Evolutionary conservation across 495 filamentous ascomycete species (phyloP).

Genomic region (Daldinia loculata): DNA sequence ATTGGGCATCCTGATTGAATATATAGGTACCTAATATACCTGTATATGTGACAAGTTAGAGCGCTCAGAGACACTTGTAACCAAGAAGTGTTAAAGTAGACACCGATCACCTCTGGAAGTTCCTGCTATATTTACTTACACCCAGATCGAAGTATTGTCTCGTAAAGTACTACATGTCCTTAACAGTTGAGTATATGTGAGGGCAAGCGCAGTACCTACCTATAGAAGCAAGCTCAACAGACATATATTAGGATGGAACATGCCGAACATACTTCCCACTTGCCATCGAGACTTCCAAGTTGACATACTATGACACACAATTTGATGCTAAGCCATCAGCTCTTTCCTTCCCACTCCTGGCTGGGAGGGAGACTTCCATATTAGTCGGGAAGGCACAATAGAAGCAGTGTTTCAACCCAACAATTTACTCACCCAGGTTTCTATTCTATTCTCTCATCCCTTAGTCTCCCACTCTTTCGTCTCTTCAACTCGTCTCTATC

Average conservation of each 20-base stretch:
- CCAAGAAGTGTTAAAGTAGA: background rate
- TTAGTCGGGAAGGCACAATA: slow-evolving; percentile 22
- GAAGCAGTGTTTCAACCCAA: slow-evolving; percentile 26
- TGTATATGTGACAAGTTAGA: too few relatives aligned
- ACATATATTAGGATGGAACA: background rate
- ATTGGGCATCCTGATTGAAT: background rate
- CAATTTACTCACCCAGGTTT: background rate
- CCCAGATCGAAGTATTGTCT: background rate
- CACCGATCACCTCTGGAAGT: background rate
- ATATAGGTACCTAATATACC: too few relatives aligned
- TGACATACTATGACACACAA: slow-evolving; percentile 25
- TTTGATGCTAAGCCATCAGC: slow-evolving; percentile 1
- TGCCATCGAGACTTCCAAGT: slow-evolving; percentile 19
- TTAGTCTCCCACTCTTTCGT: slow-evolving; percentile 13
- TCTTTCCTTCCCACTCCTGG: slow-evolving; percentile 8
- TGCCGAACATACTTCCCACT: background rate
- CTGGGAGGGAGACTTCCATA: background rate
- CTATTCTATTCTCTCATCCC: background rate
- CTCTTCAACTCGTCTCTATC: slow-evolving; percentile 20
- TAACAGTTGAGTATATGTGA: background rate
- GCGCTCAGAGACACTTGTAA: background rate
- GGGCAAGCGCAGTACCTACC: background rate
- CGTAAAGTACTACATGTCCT: background rate
- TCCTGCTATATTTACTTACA: background rate
- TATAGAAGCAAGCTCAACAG: background rate